Evolutionary conservation across 805 yeast species (phyloP).

Genomic region (Torulaspora franciscae): DNA sequence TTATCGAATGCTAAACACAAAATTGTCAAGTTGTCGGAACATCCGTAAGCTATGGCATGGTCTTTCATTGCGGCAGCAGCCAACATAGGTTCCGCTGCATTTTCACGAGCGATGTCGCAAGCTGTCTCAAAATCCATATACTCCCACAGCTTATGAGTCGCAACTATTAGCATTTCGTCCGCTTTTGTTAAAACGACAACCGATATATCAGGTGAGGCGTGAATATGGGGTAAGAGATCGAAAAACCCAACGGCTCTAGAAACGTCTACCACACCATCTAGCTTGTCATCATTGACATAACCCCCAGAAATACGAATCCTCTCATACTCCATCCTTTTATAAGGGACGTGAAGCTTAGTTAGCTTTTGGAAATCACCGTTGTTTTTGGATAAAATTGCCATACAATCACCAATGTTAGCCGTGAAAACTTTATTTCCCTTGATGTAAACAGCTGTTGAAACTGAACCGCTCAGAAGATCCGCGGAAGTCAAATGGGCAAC

Average conservation of each 20-base stretch:
- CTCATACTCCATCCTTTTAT: constrained; percentile 70
- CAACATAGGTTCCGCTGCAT: constrained; percentile 73
- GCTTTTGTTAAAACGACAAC: constrained; percentile 54
- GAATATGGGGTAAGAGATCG: constrained; percentile 78
- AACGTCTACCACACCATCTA: constrained; percentile 76
- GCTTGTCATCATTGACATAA: constrained; percentile 75
- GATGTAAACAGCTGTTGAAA: constrained; percentile 76
- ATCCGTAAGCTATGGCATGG: constrained; percentile 90
- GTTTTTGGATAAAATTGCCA: constrained; percentile 69
- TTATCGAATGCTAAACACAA: constrained; percentile 70
- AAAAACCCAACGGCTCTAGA: constrained; percentile 92
- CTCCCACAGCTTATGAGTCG: constrained; percentile 83
- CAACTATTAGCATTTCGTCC: constrained; percentile 83
- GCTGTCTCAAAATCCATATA: constrained; percentile 76
- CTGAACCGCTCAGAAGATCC: constrained; percentile 77
- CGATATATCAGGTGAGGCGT: constrained; percentile 78
- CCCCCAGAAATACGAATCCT: constrained; percentile 91
- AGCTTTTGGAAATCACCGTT: constrained; percentile 76
- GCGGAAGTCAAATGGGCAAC: constrained; percentile 52
- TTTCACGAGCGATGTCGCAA: constrained; percentile 82
- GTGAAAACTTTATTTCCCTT: constrained; percentile 64
- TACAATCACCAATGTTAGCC: constrained; percentile 89
- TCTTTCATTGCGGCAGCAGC: constrained; percentile 94
- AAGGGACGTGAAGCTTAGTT: constrained; percentile 80
- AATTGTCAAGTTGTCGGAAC: constrained; percentile 70